A percentile compares a stretch with the other conserved stretches of the same genome.
phyloP scores from a whole-genome alignment of 1,284 basidiomycete species.

The Boletellus deceptivus region DNA sequence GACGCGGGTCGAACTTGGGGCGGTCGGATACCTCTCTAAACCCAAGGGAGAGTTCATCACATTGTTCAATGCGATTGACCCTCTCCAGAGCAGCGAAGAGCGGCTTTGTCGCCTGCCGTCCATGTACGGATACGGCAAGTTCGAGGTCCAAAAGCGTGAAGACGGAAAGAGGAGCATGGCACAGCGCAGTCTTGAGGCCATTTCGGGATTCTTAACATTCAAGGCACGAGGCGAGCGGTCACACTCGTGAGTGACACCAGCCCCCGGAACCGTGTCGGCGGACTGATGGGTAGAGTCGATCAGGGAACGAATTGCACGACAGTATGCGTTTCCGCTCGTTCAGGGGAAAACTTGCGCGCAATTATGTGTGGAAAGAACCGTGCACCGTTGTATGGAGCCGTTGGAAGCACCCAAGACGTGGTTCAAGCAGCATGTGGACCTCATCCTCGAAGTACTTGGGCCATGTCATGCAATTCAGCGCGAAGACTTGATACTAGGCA shows the following conservation, averaged over 20 bases:
- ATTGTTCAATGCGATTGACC: conserved; percentile 64
- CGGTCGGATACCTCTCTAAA: conserved; percentile 69
- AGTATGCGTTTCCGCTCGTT: conserved; percentile 58
- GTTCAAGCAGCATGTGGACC: conserved; percentile 68
- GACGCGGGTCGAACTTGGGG: conserved; percentile 55
- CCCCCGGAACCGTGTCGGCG: neutral
- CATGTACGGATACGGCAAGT: conserved; percentile 53
- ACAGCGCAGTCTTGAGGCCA: conserved; percentile 54
- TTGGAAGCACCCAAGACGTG: conserved; percentile 63
- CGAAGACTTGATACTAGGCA: conserved; percentile 71
- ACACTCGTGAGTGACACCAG: conserved; percentile 33
- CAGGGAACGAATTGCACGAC: conserved; percentile 50
- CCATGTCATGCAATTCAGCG: conserved; percentile 53
- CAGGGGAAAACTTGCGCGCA: conserved; percentile 64
- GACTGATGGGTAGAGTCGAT: conserved; percentile 9
- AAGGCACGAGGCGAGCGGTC: conserved; percentile 36
- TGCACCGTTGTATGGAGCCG: conserved; percentile 64
- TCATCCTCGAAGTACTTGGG: conserved; percentile 57
- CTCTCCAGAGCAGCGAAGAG: conserved; percentile 38
- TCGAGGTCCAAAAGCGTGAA: conserved; percentile 43
- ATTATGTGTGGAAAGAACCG: conserved; percentile 63
- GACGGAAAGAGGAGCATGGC: conserved; percentile 55
- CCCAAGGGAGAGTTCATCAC: conserved; percentile 63
- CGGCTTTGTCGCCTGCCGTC: conserved; percentile 43
- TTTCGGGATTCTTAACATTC: conserved; percentile 51